These are phyloP conservation scores for Globisporangium spiculum DNA, from an alignment of 352 stramenopile species.

Conservation along the genomic window DNA sequence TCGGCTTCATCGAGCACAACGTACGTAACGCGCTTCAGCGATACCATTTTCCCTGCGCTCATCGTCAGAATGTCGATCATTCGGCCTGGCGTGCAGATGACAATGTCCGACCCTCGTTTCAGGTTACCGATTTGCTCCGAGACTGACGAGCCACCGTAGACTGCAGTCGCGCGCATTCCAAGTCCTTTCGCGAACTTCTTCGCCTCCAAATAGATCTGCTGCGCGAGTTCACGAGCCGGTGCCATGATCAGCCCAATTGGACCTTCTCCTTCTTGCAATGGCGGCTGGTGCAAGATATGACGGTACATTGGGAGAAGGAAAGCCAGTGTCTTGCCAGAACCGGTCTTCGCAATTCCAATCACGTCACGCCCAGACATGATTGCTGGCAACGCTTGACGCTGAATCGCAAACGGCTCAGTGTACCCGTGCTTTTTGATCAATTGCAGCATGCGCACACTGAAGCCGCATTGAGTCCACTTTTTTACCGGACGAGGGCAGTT, in stretches of 20 bases:
- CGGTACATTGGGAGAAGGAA: slow-evolving; percentile 93
- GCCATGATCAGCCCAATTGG: slow-evolving; percentile 98
- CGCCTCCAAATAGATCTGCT: slow-evolving; percentile 98
- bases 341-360: slow-evolving; percentile 99
- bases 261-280: slow-evolving; percentile 92
- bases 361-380: slow-evolving; percentile 99
- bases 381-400: slow-evolving; percentile 95
- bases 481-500: slow-evolving; percentile 94
- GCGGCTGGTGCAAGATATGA: slow-evolving; percentile 93
- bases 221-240: slow-evolving; percentile 96
- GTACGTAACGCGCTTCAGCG: slow-evolving; percentile 95
- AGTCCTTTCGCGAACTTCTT: slow-evolving; percentile 93
- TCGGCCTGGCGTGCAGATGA: slow-evolving; percentile 97
- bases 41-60: slow-evolving; percentile 96
- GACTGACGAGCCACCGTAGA: slow-evolving; percentile 94
- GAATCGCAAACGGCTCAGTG: slow-evolving; percentile 95
- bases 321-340: slow-evolving; percentile 90
- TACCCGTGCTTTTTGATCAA: slow-evolving; percentile 94
- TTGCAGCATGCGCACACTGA: slow-evolving; percentile 94
- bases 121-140: slow-evolving; percentile 99
- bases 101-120: slow-evolving; percentile 97
- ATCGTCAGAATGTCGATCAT: slow-evolving; percentile 99
- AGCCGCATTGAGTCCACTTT: slow-evolving; percentile 97
- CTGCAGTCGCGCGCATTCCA: slow-evolving; percentile 90
- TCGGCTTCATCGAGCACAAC: slow-evolving; percentile 99